Base-by-base conservation (phyloP, 495 filamentous ascomycete species). In the Aspergillus diversus region DNA sequence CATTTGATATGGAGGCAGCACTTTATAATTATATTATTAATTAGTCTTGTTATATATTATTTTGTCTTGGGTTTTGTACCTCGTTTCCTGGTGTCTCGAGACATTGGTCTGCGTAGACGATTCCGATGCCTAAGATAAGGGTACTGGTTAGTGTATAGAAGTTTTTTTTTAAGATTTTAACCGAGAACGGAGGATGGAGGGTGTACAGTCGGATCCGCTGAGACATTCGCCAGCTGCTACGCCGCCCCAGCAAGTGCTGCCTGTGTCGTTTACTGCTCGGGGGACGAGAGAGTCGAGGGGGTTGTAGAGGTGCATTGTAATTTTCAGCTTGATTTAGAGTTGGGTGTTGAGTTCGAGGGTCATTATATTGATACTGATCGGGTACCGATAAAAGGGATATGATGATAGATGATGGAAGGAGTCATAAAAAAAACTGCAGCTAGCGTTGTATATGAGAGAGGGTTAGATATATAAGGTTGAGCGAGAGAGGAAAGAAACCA, bases 1-100 rank as follows among this genome's bases (percentile, higher is more conserved):
- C 59, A 61, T 33, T n/a, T 0, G 35, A 5, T 16, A 12, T 61
- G 35, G 35, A 61, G 34, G 39, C 59, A 61, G 59, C 59, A 61
- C 59, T 48, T 48, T 9, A 15, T 35, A 34, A 11, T 15, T 15
- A 56, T 21, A 42, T 52, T 52, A 52, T 11, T 31, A 11, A 21
- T 32, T 52, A 32, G 8, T 11, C 5, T 32, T 52, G 5, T 52
- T 31, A 1, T 39, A 39, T 52, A 5, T 21, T 4, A 5, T 31
- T 37, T 39, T 33, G 27, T 54, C 37, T 9, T 9, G 33, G 17
- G 21, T 54, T 33, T 17, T 31, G 4, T 39, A 39, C 37, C 37
- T 39, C 37, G 3, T 13, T 39, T 39, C 37, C 37, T 39, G 37
- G 37, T 8, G 7, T 39, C 7, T 39, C 37, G 37, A 39, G 37